Conservation (phyloP, 306 rosid species). For the Acmispon strigosus region DNA sequence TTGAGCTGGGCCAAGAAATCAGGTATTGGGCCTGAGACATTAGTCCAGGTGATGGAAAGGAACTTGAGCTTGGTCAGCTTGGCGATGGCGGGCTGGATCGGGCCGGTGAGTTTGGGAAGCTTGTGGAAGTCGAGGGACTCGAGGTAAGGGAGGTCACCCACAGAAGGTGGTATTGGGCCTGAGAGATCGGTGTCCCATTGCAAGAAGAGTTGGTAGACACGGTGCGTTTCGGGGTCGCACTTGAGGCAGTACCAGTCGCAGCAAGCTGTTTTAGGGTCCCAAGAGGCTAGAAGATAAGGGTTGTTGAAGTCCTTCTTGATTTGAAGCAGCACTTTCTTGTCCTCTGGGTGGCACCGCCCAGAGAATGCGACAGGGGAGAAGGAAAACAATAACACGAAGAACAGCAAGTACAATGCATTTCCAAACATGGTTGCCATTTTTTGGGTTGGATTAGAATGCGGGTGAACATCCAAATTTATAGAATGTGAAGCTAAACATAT, state of each 20-base stretch:
- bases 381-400: neutral
- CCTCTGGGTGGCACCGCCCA: conserved; percentile 49
- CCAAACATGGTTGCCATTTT: no score
- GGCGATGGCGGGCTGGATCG: conserved; percentile 47
- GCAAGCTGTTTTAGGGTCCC: conserved; percentile 53
- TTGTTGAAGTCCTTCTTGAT: conserved; percentile 55
- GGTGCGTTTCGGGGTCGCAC: conserved; percentile 46
- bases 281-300: conserved; percentile 55
- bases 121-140: conserved; percentile 24
- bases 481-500: no score
- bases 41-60: conserved; percentile 44
- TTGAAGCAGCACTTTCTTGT: conserved; percentile 53
- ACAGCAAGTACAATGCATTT: no score
- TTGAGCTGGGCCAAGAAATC: conserved; percentile 47
- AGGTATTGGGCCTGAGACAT: conserved; percentile 55
- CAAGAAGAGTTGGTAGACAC: conserved; percentile 39
- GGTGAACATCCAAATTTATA: no score
- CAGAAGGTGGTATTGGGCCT: conserved; percentile 55
- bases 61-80: conserved; percentile 45
- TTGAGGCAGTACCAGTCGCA: conserved; percentile 52
- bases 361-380: conserved; percentile 17
- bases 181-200: conserved; percentile 17
- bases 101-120: conserved; percentile 50
- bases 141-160: conserved; percentile 65
- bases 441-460: no score